Conservation (phyloP, 2,329 filamentous ascomycete genomes). For the Pezicula rhizophila region DNA sequence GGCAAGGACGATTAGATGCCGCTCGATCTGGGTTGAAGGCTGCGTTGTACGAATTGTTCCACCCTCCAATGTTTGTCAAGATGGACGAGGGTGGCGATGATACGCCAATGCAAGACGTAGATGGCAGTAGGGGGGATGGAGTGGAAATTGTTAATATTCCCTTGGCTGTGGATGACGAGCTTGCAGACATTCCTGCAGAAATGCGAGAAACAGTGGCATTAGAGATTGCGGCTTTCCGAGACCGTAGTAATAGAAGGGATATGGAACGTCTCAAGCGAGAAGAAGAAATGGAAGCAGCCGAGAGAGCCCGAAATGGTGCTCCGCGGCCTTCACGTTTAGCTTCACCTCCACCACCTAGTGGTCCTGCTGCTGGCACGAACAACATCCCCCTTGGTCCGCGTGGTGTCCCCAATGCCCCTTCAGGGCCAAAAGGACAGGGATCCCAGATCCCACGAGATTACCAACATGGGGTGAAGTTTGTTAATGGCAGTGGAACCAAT, state of each 20-base stretch:
- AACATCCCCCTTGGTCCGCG: conserved; percentile 72
- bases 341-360: conserved; percentile 57
- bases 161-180: conserved; percentile 80
- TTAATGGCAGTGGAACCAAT: conserved; percentile 69
- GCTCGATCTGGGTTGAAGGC: conserved; percentile 63
- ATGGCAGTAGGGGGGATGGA: conserved; percentile 50
- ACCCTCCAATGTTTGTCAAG: conserved; percentile 48
- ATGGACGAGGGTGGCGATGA: conserved; percentile 60
- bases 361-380: conserved; percentile 59
- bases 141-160: conserved; percentile 88
- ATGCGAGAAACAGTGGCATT: conserved; percentile 92
- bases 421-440: conserved; percentile 58
- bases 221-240: conserved; percentile 91
- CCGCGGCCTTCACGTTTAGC: conserved; percentile 61
- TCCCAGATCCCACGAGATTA: conserved; percentile 63
- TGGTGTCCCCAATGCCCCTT: conserved; percentile 68
- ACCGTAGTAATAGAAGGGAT: conserved; percentile 82
- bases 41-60: conserved; percentile 65
- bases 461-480: conserved; percentile 73
- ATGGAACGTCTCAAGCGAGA: conserved; percentile 81
- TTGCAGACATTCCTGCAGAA: conserved; percentile 90
- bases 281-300: conserved; percentile 85
- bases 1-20: conserved; percentile 62
- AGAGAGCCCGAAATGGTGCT: conserved; percentile 66
- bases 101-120: conserved; percentile 59